These are phyloP conservation scores for Artemisia annua DNA, from an alignment of 129 eudicot species.

Conservation along the genomic window DNA sequence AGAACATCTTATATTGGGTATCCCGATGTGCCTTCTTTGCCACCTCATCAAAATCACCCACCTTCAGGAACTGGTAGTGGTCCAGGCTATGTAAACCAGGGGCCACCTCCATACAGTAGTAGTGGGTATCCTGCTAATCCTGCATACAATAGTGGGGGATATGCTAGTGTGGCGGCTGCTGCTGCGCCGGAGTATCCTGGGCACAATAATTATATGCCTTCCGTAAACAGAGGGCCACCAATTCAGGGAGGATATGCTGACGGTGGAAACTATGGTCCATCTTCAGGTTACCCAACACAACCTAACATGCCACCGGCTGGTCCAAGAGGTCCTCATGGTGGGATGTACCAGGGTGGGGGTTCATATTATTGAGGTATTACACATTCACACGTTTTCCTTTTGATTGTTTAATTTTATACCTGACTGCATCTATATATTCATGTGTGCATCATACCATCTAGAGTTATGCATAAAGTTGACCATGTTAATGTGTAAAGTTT, in stretches of 20 bases:
- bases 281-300: constrained; percentile 56
- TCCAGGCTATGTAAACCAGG: constrained; percentile 57
- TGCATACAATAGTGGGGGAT: constrained; percentile 51
- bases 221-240: constrained; percentile 62
- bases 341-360: constrained; percentile 77
- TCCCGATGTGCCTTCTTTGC: constrained; percentile 45
- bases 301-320: constrained; percentile 56
- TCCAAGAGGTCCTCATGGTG: constrained; percentile 69
- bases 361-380: constrained; percentile 80
- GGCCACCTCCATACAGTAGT: constrained; percentile 33
- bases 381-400: not conserved
- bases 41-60: constrained; percentile 40
- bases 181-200: constrained; percentile 54
- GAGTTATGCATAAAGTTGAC: not conserved
- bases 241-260: constrained; percentile 62
- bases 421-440: not conserved
- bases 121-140: constrained; percentile 35
- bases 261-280: constrained; percentile 62
- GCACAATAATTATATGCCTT: constrained; percentile 31
- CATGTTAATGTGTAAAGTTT: too few relatives aligned
- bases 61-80: constrained; percentile 36
- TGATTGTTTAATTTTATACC: not conserved
- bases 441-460: not conserved
- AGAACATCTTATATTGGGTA: constrained; percentile 33
- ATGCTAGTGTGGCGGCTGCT: constrained; percentile 48